phyloP scores from a whole-genome alignment of 1,139 yeast genomes.

The Sugiyamaella paludigena region DNA sequence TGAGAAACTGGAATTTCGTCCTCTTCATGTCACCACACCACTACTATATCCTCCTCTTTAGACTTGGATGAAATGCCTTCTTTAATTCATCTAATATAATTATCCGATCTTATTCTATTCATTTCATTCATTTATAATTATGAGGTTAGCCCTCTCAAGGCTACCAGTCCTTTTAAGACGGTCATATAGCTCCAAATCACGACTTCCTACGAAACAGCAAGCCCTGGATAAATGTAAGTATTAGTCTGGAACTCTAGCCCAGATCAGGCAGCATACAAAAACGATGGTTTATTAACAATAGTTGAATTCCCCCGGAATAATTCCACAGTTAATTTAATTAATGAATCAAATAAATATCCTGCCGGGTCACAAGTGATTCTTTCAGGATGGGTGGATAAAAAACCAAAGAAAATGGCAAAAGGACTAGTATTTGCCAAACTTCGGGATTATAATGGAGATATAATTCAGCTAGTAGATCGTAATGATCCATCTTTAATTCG shows the following conservation, averaged over 20 bases:
- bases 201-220: slow-evolving; percentile 15
- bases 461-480: slow-evolving; percentile 60
- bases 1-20: too few species aligned
- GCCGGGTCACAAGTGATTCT: slow-evolving; percentile 31
- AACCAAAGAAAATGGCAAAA: slow-evolving; percentile 64
- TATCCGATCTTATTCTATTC: too few species aligned
- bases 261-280: neutral
- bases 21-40: too few species aligned
- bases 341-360: neutral
- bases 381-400: slow-evolving; percentile 79
- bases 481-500: slow-evolving; percentile 50
- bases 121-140: too few species aligned
- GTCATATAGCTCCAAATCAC: too few species aligned
- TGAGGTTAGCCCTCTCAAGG: too few species aligned
- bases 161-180: too few species aligned
- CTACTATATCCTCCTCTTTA: too few species aligned
- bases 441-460: slow-evolving; percentile 68
- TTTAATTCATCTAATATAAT: too few species aligned
- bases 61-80: too few species aligned
- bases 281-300: slow-evolving; percentile 1
- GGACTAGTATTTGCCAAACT: slow-evolving; percentile 63
- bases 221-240: slow-evolving; percentile 21
- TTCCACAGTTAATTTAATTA: slow-evolving; percentile 18
- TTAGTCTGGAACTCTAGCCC: neutral
- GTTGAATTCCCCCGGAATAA: slow-evolving; percentile 25